Evolutionary conservation across 2,329 filamentous ascomycete genomes (phyloP), one percentile per base, ranked within the genome.

Genomic region (Colletotrichum destructivum): DNA sequence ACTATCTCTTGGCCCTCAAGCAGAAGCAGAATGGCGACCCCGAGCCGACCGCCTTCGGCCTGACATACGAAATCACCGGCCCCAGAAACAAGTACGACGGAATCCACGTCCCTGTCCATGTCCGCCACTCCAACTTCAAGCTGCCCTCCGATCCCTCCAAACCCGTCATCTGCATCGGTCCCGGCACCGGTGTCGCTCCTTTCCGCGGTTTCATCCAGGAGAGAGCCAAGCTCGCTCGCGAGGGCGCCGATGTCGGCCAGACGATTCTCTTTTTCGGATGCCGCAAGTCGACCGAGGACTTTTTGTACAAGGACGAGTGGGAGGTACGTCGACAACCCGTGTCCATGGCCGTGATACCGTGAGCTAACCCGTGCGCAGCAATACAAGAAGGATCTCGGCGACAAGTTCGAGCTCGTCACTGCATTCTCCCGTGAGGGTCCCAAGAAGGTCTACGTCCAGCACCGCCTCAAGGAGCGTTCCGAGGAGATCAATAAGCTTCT

Each of bases 111-210:
- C 96, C 96, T 3, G 94, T 99, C 16, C 96, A 99, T 80, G 91
- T 99, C 71, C 94, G 96, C 75, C 96, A 98, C 85, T 98, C 96
- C 75, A 99, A 98, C 87, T 99, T 99, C 90, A 98, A 98, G 87
- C 90, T 99, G 40, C 96, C 96, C 11, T 98, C 96, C 18, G 95
- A 99, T 78, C 95, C 96, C 4, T 90, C 93, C 60, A 97, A 97
- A 84, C 96, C 96, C 40, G 87, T 99, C 77, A 97, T 99, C 82
- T 95, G 98, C 91, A 91, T 98, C 76, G 96, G 96, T 31, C 96
- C 96, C 15, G 96, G 96, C 80, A 98, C 96, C 64, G 96, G 96
- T 86, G 95, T 98, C 66, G 96, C 96, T 35, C 96, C 96, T 21
- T 98, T 99, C 91, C 92, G 96, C 76, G 96, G 89, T 8, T 99